Evolutionary conservation across 2,329 filamentous ascomycete species (phyloP).

Genomic region (Plectosphaerella sp.): DNA sequence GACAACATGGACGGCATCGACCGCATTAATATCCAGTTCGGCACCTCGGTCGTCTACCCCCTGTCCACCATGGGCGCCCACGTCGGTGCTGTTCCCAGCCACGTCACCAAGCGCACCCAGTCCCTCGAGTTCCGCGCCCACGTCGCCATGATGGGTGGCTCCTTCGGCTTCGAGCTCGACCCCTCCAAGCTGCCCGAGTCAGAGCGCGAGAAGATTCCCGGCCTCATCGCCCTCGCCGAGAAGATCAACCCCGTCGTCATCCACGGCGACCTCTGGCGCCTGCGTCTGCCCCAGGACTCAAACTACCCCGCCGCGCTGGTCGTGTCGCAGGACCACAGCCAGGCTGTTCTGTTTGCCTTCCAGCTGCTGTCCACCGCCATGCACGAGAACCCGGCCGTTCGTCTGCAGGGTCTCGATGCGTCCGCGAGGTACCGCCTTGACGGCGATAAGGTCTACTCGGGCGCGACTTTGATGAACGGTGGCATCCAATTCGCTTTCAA

Average conservation of each 20-base stretch:
- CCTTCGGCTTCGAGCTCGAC: conserved; percentile 61
- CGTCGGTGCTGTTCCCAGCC: conserved; percentile 56
- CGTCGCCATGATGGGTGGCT: conserved; percentile 65
- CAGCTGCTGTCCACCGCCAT: conserved; percentile 50
- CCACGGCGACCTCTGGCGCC: conserved; percentile 53
- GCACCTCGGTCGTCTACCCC: conserved; percentile 59
- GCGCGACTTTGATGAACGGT: conserved; percentile 57
- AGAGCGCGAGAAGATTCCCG: conserved; percentile 49
- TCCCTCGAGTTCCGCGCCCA: conserved; percentile 58
- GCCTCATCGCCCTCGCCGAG: conserved; percentile 48
- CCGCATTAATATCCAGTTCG: conserved; percentile 58
- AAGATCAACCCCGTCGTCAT: conserved; percentile 56
- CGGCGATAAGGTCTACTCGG: conserved; percentile 48
- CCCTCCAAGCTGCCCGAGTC: conserved; percentile 44
- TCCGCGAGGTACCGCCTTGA: conserved; percentile 44
- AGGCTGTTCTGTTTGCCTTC: conserved; percentile 56
- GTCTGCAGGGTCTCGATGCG: conserved; percentile 52
- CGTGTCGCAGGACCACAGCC: conserved; percentile 42
- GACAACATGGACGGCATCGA: conserved; percentile 61
- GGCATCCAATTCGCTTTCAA: conserved; percentile 50
- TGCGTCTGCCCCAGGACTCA: conserved; percentile 51
- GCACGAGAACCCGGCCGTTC: conserved; percentile 47
- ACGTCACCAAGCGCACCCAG: conserved; percentile 48
- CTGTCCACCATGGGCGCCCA: conserved; percentile 63
- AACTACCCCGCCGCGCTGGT: conserved; percentile 62